Conservation (phyloP, 257 asterid genomes). For the Linderniella brevidens region DNA sequence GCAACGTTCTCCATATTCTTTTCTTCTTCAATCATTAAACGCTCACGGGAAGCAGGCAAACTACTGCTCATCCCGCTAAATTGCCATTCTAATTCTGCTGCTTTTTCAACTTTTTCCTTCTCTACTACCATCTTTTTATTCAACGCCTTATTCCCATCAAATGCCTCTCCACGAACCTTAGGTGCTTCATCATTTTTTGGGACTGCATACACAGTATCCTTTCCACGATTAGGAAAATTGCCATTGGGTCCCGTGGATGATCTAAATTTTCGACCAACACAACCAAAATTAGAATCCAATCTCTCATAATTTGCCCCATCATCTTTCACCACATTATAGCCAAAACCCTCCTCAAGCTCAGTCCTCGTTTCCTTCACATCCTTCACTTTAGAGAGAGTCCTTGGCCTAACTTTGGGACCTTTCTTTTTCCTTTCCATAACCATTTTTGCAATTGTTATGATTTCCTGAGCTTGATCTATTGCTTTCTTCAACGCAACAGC, state of each 20-base stretch:
- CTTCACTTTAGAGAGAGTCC: slow-evolving; percentile 18
- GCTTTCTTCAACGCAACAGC: slow-evolving; percentile 82
- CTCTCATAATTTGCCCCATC: slow-evolving; percentile 15
- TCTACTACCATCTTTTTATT: slow-evolving; percentile 9
- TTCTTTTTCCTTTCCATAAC: slow-evolving; percentile 58
- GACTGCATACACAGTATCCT: slow-evolving; percentile 14
- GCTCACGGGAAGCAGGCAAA: no score
- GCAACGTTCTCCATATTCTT: slow-evolving; percentile 17
- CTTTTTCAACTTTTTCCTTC: slow-evolving; percentile 12
- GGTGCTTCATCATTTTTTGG: slow-evolving; percentile 23
- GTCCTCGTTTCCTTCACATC: slow-evolving; percentile 15
- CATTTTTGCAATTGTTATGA: slow-evolving; percentile 71
- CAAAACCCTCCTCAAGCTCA: slow-evolving; percentile 11
- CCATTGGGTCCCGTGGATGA: slow-evolving; percentile 15
- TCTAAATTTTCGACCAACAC: slow-evolving; percentile 20
- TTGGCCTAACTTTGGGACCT: slow-evolving; percentile 20
- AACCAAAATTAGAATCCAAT: slow-evolving; percentile 15
- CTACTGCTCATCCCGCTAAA: no score
- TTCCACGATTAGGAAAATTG: slow-evolving; percentile 12
- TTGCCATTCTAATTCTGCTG: no score
- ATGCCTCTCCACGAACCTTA: slow-evolving; percentile 23
- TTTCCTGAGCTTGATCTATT: slow-evolving; percentile 81
- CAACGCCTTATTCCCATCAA: slow-evolving; percentile 7
- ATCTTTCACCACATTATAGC: slow-evolving; percentile 3
- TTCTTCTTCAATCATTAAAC: slow-evolving; percentile 13